phyloP scores from a whole-genome alignment of 345 rosid species.

The Syzygium aqueum region DNA sequence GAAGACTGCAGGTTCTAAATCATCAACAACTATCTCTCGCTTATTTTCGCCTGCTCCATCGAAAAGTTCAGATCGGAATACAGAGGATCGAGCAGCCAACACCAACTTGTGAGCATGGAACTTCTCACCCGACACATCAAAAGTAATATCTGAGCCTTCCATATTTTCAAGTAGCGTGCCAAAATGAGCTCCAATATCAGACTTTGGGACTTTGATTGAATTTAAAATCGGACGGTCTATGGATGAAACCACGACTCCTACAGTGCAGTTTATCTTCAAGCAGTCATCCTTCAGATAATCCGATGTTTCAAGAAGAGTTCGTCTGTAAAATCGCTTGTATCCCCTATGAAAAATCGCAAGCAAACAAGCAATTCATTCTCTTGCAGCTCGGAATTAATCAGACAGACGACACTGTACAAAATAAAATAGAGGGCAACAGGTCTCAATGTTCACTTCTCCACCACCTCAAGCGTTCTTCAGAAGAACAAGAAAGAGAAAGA shows the following conservation, averaged over 20 bases:
- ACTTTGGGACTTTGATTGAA: conserved; percentile 46
- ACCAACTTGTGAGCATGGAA: conserved; percentile 59
- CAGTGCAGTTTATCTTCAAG: conserved; percentile 58
- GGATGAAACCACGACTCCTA: conserved; percentile 56
- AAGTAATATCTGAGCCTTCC: conserved; percentile 53
- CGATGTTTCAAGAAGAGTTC: conserved; percentile 53
- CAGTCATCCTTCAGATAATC: conserved; percentile 63
- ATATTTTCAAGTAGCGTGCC: conserved; percentile 45
- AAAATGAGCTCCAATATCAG: conserved; percentile 55
- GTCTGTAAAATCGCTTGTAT: conserved; percentile 66
- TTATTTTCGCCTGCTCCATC: conserved; percentile 18
- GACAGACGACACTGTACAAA: not conserved
- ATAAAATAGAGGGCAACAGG: not conserved
- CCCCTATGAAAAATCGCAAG: conserved; percentile 34
- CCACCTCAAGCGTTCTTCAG: not conserved
- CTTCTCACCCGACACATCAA: conserved; percentile 48
- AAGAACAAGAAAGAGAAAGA: not conserved
- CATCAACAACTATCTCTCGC: conserved; percentile 32
- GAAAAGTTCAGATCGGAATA: conserved; percentile 37
- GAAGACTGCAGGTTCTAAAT: conserved; percentile 47
- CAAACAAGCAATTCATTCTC: not conserved
- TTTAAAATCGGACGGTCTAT: conserved; percentile 33
- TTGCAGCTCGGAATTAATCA: not conserved
- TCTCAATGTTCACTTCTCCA: not conserved
- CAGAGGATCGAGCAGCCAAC: conserved; percentile 55